Evolutionary conservation across 768 basidiomycete species (phyloP), one percentile per base, ranked within the genome.

Genomic region (Scleroderma citrinum): DNA sequence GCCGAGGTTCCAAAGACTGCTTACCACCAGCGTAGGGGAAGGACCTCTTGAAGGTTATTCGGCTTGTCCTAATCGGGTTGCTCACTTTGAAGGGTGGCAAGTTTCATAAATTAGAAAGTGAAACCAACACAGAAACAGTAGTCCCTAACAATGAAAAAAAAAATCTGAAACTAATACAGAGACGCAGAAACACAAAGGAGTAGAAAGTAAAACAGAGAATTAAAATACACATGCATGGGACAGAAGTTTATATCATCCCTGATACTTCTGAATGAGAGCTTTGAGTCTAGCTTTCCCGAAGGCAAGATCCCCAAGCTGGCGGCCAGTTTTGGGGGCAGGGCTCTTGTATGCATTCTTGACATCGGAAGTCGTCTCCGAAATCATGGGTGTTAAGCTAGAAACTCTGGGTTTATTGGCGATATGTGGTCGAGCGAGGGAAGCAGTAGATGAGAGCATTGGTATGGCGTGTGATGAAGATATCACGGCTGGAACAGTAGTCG

Each of bases 251-350:
- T 52, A 24, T 20, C 34, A 65, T 29, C 72, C 71, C 66, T 91
- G 87, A 61, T 89, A 91, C 59, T 87, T 85, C 77, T 82, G 84
- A 62, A 90, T 90, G 53, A 90, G 69, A 66, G 89, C 87, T 48
- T 85, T 71, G 56, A 90, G 66, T 51, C 83, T 72, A 13, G 87
- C 86, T 65, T 89, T 83, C 13, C 87, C 87, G 68, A 89, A 88
- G 10, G 79, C 83, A 49, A 85, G 63, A 35, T 85, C 83, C 2
- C 69, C 69, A 31, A 57, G 51, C 16, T 57, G 51, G 32, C 61
- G 48, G 43, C 54, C 35, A 1, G 48, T 17, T 49, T 45, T 57
- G 8, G 34, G 52, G 17, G 45, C 51, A 10, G 52, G 16, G 8
- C 14, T 48, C 48, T 47, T 61, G 30, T 52, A 44, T 11, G 31